phyloP scores from a whole-genome alignment of 225 moss, liverwort and hornwort species.

The Lunularia cruciata region DNA sequence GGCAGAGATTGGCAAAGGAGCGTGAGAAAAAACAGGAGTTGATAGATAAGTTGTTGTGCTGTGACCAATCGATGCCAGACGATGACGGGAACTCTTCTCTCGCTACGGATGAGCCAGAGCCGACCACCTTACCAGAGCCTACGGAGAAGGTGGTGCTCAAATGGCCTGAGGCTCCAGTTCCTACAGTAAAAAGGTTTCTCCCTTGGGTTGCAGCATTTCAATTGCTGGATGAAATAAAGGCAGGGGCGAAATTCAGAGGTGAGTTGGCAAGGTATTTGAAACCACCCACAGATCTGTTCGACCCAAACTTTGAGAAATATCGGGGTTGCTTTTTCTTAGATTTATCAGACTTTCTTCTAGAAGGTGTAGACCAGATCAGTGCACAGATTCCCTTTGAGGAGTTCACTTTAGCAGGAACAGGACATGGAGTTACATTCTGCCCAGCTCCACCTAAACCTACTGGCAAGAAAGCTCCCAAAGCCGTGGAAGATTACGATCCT shows the following conservation, averaged over 20 bases:
- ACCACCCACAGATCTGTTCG: slow-evolving; percentile 21
- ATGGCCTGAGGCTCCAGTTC: not conserved
- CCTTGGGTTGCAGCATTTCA: slow-evolving; percentile 54
- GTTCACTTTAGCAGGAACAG: slow-evolving; percentile 27
- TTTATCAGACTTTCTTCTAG: slow-evolving; percentile 49
- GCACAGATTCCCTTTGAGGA: slow-evolving; percentile 9
- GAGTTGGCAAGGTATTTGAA: slow-evolving; percentile 60
- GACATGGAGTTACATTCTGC: slow-evolving; percentile 36
- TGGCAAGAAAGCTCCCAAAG: slow-evolving; percentile 31
- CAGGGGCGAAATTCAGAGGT: slow-evolving; percentile 46
- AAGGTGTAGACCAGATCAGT: slow-evolving; percentile 21
- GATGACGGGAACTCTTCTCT: not conserved
- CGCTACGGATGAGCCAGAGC: not conserved
- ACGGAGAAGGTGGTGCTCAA: not conserved
- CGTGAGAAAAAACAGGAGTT: slow-evolving; percentile 12
- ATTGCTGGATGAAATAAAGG: slow-evolving; percentile 48
- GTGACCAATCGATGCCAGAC: slow-evolving; percentile 7
- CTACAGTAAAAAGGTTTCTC: slow-evolving; percentile 48
- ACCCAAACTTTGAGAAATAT: slow-evolving; percentile 61
- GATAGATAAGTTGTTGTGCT: slow-evolving; percentile 15
- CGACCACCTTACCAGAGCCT: not conserved
- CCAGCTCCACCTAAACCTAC: slow-evolving; percentile 25
- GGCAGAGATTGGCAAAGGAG: too few species aligned
- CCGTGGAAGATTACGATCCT: slow-evolving; percentile 32
- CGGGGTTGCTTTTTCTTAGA: slow-evolving; percentile 61